Evolutionary conservation across 805 yeast genomes (phyloP).

Genomic region (Metschnikowia matae): DNA sequence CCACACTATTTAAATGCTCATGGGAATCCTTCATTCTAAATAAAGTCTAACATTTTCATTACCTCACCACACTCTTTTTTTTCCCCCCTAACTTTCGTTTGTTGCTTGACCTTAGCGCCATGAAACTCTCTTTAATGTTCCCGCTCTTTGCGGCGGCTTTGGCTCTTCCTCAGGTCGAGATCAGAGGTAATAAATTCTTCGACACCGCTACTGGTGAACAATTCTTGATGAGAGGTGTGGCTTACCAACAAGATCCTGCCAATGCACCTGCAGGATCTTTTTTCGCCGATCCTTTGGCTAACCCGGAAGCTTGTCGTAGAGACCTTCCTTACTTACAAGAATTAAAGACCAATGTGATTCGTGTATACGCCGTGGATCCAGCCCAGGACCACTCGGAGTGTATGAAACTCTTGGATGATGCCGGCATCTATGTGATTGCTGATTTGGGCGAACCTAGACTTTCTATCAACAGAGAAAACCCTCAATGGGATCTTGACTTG

Average conservation of each 20-base stretch:
- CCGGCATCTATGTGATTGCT: slow-evolving; percentile 87
- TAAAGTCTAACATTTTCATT: too few species aligned
- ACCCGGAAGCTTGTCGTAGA: slow-evolving; percentile 56
- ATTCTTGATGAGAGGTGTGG: slow-evolving; percentile 72
- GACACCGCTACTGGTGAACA: slow-evolving; percentile 67
- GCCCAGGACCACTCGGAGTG: slow-evolving; percentile 62
- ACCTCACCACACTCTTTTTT: not conserved
- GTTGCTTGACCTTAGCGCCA: slow-evolving; percentile 6
- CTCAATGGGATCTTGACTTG: slow-evolving; percentile 61
- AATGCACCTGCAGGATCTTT: slow-evolving; percentile 31
- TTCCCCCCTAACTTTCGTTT: too few species aligned
- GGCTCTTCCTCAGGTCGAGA: slow-evolving; percentile 45
- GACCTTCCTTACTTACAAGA: slow-evolving; percentile 67
- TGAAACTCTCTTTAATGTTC: slow-evolving; percentile 25
- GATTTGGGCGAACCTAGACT: slow-evolving; percentile 74
- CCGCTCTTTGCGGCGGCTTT: slow-evolving; percentile 20
- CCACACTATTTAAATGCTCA: too few species aligned
- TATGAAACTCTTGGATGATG: slow-evolving; percentile 63
- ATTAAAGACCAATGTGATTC: slow-evolving; percentile 62
- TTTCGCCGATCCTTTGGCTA: slow-evolving; percentile 70
- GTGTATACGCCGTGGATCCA: slow-evolving; percentile 74
- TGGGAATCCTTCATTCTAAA: too few species aligned
- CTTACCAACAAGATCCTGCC: slow-evolving; percentile 66
- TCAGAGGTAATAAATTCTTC: slow-evolving; percentile 74
- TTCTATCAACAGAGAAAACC: slow-evolving; percentile 59